A percentile compares a stretch with the other conserved stretches of the same genome.
Conservation (phyloP, 371 early-diverging fungal genomes). For the Syncephalastrum contaminatum region DNA sequence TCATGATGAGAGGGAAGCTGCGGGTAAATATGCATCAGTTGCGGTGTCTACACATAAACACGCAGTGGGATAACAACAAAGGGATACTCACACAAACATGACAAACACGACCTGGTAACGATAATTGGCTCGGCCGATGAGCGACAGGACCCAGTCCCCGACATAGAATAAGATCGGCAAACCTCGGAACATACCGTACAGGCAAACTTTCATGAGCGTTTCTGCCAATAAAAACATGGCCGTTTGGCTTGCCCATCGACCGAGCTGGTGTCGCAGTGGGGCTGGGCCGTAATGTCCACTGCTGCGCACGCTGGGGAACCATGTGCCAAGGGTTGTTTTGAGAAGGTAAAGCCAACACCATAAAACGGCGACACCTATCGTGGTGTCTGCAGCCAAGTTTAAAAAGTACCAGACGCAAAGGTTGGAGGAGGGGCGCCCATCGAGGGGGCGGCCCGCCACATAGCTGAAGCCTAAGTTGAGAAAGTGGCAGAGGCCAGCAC, state of each 20-base stretch:
- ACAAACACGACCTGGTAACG: conserved; percentile 41
- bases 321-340: conserved; percentile 13
- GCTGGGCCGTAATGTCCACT: conserved; percentile 29
- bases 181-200: conserved; percentile 29
- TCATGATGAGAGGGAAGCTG: conserved; percentile 50
- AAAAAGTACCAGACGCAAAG: conserved; percentile 67
- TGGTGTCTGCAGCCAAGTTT: conserved; percentile 62
- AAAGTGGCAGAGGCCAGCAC: conserved; percentile 58
- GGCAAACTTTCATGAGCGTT: conserved; percentile 31
- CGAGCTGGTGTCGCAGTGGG: conserved; percentile 15
- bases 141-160: conserved; percentile 28
- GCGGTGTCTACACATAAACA: background rate
- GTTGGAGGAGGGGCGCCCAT: conserved; percentile 38
- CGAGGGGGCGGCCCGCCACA: conserved; percentile 36
- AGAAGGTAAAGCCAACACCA: conserved; percentile 39
- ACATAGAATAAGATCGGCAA: conserved; percentile 29
- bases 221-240: conserved; percentile 30
- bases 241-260: conserved; percentile 30
- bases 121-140: conserved; percentile 14
- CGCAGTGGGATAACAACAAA: background rate
- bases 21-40: conserved; percentile 1
- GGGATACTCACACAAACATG: conserved; percentile 38
- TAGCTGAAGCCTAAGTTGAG: conserved; percentile 57
- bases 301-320: conserved; percentile 6
- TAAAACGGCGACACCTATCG: conserved; percentile 59